Evolutionary conservation across 129 eudicot genomes (phyloP).

Genomic region (Erigeron canadensis): DNA sequence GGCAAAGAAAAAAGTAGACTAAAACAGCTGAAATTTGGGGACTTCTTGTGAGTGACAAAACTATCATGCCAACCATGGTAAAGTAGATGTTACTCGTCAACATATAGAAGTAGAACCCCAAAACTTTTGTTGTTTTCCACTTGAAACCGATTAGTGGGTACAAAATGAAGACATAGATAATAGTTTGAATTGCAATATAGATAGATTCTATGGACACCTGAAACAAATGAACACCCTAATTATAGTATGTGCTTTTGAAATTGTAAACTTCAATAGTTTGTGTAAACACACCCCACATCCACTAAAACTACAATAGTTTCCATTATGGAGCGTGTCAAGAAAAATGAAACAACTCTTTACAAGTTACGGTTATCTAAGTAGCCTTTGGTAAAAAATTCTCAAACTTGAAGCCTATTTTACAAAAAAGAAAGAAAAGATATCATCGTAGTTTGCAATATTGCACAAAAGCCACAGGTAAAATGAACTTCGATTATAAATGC

Average conservation of each 20-base stretch:
- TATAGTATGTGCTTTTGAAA: neutral
- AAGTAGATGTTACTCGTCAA: conserved; percentile 33
- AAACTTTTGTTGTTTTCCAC: conserved; percentile 26
- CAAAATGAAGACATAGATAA: conserved; percentile 23
- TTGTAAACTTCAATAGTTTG: too few species aligned
- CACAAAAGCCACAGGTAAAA: too few species aligned
- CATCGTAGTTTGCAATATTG: too few species aligned
- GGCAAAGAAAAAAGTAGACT: conserved; percentile 36
- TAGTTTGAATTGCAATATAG: conserved; percentile 32
- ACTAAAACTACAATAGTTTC: too few species aligned
- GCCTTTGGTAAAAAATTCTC: too few species aligned
- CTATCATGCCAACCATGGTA: conserved; percentile 41
- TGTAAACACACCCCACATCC: too few species aligned
- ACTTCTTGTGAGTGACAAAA: conserved; percentile 30
- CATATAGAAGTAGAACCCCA: conserved; percentile 36
- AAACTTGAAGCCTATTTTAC: too few species aligned
- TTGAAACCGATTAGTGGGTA: conserved; percentile 34
- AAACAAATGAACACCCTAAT: conserved; percentile 8
- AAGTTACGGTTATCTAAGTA: too few species aligned
- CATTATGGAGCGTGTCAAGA: too few species aligned
- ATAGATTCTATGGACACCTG: conserved; percentile 33
- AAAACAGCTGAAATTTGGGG: conserved; percentile 36
- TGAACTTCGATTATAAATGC: too few species aligned
- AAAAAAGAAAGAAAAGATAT: too few species aligned
- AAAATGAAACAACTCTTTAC: too few species aligned